Evolutionary conservation across 208 protist species (phyloP), one percentile per base, ranked within the genome.

Genomic region (Wallacemonas sp.): DNA sequence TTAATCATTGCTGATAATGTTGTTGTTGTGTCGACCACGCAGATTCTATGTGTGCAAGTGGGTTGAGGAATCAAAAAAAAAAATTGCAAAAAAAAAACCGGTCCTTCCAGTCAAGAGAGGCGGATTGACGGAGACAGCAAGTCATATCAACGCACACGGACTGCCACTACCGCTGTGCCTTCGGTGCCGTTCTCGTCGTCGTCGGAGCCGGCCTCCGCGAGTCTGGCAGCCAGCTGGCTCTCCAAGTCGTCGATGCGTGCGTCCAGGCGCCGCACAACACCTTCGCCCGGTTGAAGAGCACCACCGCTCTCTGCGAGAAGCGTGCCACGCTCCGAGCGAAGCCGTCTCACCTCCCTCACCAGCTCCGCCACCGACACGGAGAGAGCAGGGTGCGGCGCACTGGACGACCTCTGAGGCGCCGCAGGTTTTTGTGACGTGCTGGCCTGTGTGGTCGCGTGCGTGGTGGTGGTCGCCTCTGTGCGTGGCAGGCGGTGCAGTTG

Each of bases 221-320:
- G 39, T 2, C 21, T 44, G 38, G 22, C 39, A 12, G 66, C 26
- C 24, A 93, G 75, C 14, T 75, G 69, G 27, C 34, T 28, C 24
- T 76, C 54, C 53, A 94, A 61, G 24, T 88, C 72, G 1, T 21
- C 66, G 42, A 91, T 85, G 22, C 69, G 77, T 19, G 26, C 49
- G 42, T 91, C 85, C 14, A 94, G 68, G 11, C 71, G 68, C 2
- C 73, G 68, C 12, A 94, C 77, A 2, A 94, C 75, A 14, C 63
- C 61, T 58, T 87, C 84, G 27, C 66, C 63, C 54, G 75, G 77
- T 28, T 76, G 65, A 34, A 92, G 33, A 11, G 88, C 88, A 3
- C 88, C 88, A 2, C 64, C 74, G 62, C 85, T 94, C 4, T 72
- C 82, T 26, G 77, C 73, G 30, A 94, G 59, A 46, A 94, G 71